Evolutionary conservation across 2,329 filamentous ascomycete species (phyloP).

Genomic region (Aureobasidium mangrovei): DNA sequence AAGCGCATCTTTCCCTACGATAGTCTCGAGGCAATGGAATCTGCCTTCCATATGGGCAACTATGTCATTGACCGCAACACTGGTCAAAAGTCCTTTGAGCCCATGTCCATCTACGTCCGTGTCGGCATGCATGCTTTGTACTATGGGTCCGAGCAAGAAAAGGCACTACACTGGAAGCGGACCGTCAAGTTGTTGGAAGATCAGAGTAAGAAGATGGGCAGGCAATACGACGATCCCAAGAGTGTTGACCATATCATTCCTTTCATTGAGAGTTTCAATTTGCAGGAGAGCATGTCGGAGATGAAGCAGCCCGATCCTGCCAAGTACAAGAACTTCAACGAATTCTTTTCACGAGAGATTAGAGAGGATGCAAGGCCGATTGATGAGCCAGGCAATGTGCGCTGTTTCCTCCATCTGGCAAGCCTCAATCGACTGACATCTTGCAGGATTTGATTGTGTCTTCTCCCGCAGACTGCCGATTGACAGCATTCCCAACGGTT

Average conservation of each 20-base stretch:
- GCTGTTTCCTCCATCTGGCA: background rate
- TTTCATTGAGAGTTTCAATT: conserved; percentile 33
- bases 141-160: conserved; percentile 33
- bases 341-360: conserved; percentile 35
- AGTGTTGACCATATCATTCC: conserved; percentile 31
- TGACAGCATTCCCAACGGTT: conserved; percentile 32
- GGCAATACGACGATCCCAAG: conserved; percentile 31
- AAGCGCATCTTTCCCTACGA: conserved; percentile 16
- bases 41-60: conserved; percentile 34
- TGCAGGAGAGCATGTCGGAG: conserved; percentile 27
- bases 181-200: conserved; percentile 28
- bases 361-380: conserved; percentile 30
- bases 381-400: conserved; percentile 27
- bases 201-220: conserved; percentile 35
- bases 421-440: background rate
- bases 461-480: conserved; percentile 32
- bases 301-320: conserved; percentile 30
- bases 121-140: conserved; percentile 37
- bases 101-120: conserved; percentile 36
- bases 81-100: conserved; percentile 33
- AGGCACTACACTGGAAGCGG: conserved; percentile 29
- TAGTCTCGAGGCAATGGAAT: conserved; percentile 28
- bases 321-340: conserved; percentile 35
- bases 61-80: conserved; percentile 36
- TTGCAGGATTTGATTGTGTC: conserved; percentile 21